A percentile compares a stretch with the other conserved stretches of the same genome.
phyloP scores from a whole-genome alignment of 2,329 filamentous ascomycete species.

The Sporothrix luriei region DNA sequence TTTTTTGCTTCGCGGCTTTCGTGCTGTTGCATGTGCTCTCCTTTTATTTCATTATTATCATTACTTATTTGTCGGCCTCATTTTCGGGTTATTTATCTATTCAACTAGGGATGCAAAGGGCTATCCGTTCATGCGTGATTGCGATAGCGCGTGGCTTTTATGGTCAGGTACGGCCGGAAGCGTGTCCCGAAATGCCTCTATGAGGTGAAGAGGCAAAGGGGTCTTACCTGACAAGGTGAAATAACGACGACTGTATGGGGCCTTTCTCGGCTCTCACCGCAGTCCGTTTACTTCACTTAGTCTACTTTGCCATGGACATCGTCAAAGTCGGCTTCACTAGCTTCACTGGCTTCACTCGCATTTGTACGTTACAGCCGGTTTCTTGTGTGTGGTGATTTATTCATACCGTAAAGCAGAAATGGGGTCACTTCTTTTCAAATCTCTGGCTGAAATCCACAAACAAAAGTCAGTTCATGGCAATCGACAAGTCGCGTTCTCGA shows the following conservation, averaged over 20 bases:
- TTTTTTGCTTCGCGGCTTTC: not conserved
- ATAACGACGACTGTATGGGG: not conserved
- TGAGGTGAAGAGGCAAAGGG: not conserved
- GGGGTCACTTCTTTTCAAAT: not conserved
- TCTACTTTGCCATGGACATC: not conserved
- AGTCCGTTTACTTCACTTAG: not conserved
- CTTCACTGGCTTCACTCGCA: not conserved
- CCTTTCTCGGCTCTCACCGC: conserved; percentile 1
- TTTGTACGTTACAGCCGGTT: not conserved
- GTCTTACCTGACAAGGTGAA: not conserved
- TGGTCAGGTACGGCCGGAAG: conserved; percentile 3
- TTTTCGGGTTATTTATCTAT: conserved; percentile 27
- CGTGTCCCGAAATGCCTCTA: conserved; percentile 11
- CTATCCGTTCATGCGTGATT: not conserved
- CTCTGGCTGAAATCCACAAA: not conserved
- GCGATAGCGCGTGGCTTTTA: not conserved
- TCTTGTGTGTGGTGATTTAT: too few species aligned
- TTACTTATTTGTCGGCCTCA: conserved; percentile 17
- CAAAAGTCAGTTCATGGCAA: not conserved
- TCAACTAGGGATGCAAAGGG: not conserved
- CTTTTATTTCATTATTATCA: not conserved
- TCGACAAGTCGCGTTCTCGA: not conserved
- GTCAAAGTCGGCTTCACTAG: not conserved
- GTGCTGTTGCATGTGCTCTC: too few species aligned
- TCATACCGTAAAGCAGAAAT: not conserved